Evolutionary conservation across 208 protist genomes (phyloP).

Genomic region (Leishmania amazonensis): DNA sequence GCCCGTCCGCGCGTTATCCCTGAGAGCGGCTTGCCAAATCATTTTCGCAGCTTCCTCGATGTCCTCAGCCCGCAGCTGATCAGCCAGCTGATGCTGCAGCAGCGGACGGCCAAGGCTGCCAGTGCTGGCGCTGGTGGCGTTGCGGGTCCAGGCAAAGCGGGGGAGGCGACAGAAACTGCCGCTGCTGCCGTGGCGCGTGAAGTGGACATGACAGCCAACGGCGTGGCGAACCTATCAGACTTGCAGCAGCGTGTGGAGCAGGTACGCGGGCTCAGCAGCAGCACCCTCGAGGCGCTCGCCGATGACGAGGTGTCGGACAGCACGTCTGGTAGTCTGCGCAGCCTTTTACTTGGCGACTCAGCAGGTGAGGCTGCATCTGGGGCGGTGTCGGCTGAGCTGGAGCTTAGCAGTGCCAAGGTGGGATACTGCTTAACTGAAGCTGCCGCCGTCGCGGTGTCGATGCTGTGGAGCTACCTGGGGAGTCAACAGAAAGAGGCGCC

Average conservation of each 20-base stretch:
- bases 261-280: conserved; percentile 33
- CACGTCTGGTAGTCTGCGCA: conserved; percentile 20
- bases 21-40: conserved; percentile 2
- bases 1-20: neutral
- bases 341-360: conserved; percentile 12
- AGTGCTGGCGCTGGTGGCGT: neutral
- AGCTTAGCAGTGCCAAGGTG: conserved; percentile 35
- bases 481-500: conserved; percentile 27
- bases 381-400: conserved; percentile 11
- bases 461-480: conserved; percentile 44
- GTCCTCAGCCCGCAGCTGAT: conserved; percentile 27
- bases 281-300: conserved; percentile 29
- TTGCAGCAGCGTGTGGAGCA: conserved; percentile 33
- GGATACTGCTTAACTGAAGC: conserved; percentile 46
- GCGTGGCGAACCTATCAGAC: conserved; percentile 27
- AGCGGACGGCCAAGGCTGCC: conserved; percentile 12
- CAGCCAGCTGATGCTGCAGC: conserved; percentile 23
- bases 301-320: conserved; percentile 27
- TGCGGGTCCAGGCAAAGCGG: neutral
- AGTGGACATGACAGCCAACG: conserved; percentile 11
- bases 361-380: neutral
- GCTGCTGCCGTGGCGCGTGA: neutral
- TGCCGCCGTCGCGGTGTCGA: conserved; percentile 45
- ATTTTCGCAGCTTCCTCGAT: conserved; percentile 31
- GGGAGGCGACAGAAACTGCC: conserved; percentile 6